A percentile compares a stretch with the other conserved stretches of the same genome.
These are phyloP conservation scores for Lentinula sp. DNA, from an alignment of 768 basidiomycete species.

Conservation along the genomic window DNA sequence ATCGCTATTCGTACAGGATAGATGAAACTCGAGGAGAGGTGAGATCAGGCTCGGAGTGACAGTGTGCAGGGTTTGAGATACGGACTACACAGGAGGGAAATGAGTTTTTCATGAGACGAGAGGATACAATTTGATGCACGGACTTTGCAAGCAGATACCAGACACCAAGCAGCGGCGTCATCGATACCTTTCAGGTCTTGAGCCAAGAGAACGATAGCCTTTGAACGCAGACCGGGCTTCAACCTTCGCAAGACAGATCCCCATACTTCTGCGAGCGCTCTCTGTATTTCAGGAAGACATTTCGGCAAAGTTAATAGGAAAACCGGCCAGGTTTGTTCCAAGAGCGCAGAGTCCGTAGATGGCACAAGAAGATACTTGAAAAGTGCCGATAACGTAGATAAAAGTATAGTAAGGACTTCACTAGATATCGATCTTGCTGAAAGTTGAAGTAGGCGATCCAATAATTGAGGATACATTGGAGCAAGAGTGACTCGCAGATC, in stretches of 20 bases:
- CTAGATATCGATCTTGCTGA: constrained; percentile 56
- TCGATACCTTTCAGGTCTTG: constrained; percentile 44
- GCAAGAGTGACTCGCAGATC: constrained; percentile 76
- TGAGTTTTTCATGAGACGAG: constrained; percentile 3
- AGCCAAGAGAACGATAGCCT: constrained; percentile 51
- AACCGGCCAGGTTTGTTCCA: constrained; percentile 55
- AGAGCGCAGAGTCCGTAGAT: constrained; percentile 40
- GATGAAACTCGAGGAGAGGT: constrained; percentile 51
- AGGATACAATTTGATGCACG: constrained; percentile 7
- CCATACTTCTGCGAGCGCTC: constrained; percentile 86
- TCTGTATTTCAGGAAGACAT: constrained; percentile 67
- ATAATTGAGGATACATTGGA: constrained; percentile 51
- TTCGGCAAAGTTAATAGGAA: constrained; percentile 45
- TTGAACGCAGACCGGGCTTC: constrained; percentile 51
- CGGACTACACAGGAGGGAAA: constrained; percentile 43
- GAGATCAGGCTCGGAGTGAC: constrained; percentile 56
- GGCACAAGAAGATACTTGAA: constrained; percentile 75
- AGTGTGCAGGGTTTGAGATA: constrained; percentile 78
- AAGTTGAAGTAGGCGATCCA: constrained; percentile 49
- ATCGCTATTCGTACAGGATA: constrained; percentile 32
- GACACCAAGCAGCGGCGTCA: constrained; percentile 65
- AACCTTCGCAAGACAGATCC: constrained; percentile 69
- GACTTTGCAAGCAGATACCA: constrained; percentile 79
- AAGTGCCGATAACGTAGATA: constrained; percentile 61
- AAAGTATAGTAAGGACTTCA: constrained; percentile 51